phyloP scores from a whole-genome alignment of 495 filamentous ascomycete genomes.

The Letharia lupina region DNA sequence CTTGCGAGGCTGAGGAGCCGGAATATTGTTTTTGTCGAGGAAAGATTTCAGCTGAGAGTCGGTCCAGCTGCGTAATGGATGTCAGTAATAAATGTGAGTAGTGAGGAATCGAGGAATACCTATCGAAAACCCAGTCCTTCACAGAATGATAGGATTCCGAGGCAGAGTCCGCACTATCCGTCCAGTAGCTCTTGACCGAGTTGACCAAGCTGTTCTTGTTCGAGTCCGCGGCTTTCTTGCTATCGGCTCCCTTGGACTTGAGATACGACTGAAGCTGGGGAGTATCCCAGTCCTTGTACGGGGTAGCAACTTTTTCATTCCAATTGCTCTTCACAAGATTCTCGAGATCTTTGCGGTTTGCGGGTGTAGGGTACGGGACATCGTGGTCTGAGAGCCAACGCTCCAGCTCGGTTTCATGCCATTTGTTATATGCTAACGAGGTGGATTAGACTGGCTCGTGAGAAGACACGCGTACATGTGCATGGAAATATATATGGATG shows the following conservation, averaged over 20 bases:
- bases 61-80: slow-evolving; percentile 51
- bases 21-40: slow-evolving; percentile 79
- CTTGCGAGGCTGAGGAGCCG: slow-evolving; percentile 74
- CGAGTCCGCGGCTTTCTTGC: slow-evolving; percentile 50
- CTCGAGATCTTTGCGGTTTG: slow-evolving; percentile 82
- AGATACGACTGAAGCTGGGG: slow-evolving; percentile 57
- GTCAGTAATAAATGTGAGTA: slow-evolving; percentile 22
- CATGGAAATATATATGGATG: background rate
- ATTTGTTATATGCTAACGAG: slow-evolving; percentile 84
- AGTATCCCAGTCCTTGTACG: slow-evolving; percentile 66
- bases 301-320: slow-evolving; percentile 55
- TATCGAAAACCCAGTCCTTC: slow-evolving; percentile 91
- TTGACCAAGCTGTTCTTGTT: slow-evolving; percentile 58
- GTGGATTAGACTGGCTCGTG: slow-evolving; percentile 20
- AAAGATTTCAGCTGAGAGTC: slow-evolving; percentile 87
- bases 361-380: slow-evolving; percentile 72
- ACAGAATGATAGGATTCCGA: slow-evolving; percentile 60
- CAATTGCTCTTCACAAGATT: slow-evolving; percentile 82
- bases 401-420: slow-evolving; percentile 96
- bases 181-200: slow-evolving; percentile 63
- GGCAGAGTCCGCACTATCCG: slow-evolving; percentile 65
- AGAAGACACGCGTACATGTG: background rate
- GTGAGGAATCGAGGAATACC: slow-evolving; percentile 35
- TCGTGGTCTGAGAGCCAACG: slow-evolving; percentile 92
- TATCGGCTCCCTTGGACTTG: slow-evolving; percentile 56